A percentile compares a stretch with the other conserved stretches of the same genome.
These are phyloP conservation scores for Eucalyptus sideroxylon DNA, from an alignment of 345 rosid genomes.

Conservation along the genomic window DNA sequence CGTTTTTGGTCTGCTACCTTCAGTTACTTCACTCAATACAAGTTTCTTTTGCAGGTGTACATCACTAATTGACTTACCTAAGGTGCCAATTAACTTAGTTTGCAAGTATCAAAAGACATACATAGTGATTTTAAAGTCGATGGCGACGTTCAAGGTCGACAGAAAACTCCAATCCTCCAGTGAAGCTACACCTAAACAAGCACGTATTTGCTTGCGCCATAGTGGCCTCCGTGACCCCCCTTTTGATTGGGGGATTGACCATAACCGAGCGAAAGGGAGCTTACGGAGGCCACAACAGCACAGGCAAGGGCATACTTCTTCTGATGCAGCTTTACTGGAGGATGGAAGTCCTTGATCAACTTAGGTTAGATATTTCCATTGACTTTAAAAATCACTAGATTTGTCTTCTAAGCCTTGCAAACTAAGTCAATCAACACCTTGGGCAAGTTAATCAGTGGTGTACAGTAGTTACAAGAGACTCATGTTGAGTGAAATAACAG, in stretches of 20 bases:
- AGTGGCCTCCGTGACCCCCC: neutral
- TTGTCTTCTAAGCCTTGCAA: too few relatives aligned
- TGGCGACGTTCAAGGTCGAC: neutral
- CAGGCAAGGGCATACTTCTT: too few relatives aligned
- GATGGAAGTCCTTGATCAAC: too few relatives aligned
- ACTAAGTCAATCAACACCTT: too few relatives aligned
- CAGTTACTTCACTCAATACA: neutral
- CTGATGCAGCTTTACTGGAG: fast-evolving
- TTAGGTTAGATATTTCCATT: too few relatives aligned
- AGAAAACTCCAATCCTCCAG: neutral
- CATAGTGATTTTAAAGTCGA: neutral
- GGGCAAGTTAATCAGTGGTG: too few relatives aligned
- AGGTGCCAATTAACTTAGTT: neutral
- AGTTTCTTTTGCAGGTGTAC: neutral
- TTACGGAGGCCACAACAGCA: fast-evolving
- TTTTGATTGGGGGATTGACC: too few relatives aligned
- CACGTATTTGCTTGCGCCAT: neutral
- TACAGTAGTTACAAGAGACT: too few relatives aligned
- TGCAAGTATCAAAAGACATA: neutral
- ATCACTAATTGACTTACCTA: neutral
- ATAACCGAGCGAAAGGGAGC: too few relatives aligned
- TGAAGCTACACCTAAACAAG: neutral
- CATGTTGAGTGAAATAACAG: too few relatives aligned
- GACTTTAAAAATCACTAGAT: too few relatives aligned
- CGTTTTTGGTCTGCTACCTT: too few relatives aligned